Evolutionary conservation across 257 asterid genomes (phyloP).

Genomic region (Thymus mandschuricus): DNA sequence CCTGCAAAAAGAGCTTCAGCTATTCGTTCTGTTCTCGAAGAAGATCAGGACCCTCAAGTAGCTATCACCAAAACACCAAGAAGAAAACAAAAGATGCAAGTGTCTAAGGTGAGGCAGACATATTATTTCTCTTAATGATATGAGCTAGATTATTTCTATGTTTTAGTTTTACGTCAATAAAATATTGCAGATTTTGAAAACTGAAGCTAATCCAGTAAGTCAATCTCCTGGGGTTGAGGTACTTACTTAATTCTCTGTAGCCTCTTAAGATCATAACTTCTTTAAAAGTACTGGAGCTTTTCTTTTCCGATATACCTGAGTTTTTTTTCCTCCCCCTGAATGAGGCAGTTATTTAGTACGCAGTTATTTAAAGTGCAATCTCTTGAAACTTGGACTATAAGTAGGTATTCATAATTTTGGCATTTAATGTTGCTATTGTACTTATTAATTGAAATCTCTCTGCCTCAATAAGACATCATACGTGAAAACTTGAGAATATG

Average conservation of each 20-base stretch:
- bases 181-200: constrained; percentile 53
- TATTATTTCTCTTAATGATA: constrained; percentile 25
- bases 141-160: constrained; percentile 28
- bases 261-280: neutral
- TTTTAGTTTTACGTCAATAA: constrained; percentile 14
- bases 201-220: constrained; percentile 48
- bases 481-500: neutral
- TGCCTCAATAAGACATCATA: neutral
- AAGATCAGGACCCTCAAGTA: constrained; percentile 46
- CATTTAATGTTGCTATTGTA: constrained; percentile 19
- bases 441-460: neutral
- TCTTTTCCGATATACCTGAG: neutral
- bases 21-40: constrained; percentile 48
- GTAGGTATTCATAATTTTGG: neutral
- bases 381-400: constrained; percentile 18
- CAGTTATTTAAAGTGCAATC: constrained; percentile 17
- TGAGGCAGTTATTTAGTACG: constrained; percentile 1
- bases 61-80: constrained; percentile 46
- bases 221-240: constrained; percentile 69
- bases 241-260: constrained; percentile 25
- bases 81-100: constrained; percentile 52
- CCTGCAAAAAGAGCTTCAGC: constrained; percentile 49
- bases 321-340: neutral
- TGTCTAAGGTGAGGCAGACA: constrained; percentile 54
- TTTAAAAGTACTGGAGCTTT: constrained; percentile 19